A percentile compares a stretch with the other conserved stretches of the same genome.
Evolutionary conservation across 345 rosid genomes (phyloP).

Genomic region (Psidium guajava): DNA sequence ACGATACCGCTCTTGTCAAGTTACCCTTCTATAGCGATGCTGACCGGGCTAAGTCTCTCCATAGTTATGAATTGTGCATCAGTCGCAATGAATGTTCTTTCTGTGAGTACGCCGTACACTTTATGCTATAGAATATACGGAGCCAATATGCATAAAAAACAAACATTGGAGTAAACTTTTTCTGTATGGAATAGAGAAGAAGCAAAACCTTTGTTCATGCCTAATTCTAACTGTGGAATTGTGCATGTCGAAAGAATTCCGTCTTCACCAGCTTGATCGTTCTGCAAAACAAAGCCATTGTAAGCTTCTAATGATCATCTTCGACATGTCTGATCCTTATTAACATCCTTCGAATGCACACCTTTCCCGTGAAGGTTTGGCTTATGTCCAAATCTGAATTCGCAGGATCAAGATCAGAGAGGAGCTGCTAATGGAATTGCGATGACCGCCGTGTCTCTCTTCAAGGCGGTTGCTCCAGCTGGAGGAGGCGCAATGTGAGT

Average conservation of each 20-base stretch:
- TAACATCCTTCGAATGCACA: not conserved
- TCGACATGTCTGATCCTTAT: not conserved
- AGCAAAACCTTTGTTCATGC: not conserved
- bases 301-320: constrained; percentile 4
- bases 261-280: constrained; percentile 25
- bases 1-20: constrained; percentile 43
- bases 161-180: not conserved
- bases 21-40: constrained; percentile 53
- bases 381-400: not conserved
- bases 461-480: constrained; percentile 48
- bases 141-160: not conserved
- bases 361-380: not conserved
- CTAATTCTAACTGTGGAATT: not conserved
- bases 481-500: constrained; percentile 42
- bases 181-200: not conserved
- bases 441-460: constrained; percentile 37
- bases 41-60: constrained; percentile 51
- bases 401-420: constrained; percentile 44
- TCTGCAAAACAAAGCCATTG: constrained; percentile 44
- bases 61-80: constrained; percentile 57
- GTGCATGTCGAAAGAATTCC: constrained; percentile 9
- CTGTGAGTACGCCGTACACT: constrained; percentile 16
- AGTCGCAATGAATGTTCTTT: constrained; percentile 36
- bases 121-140: not conserved
- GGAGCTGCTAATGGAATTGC: constrained; percentile 49